Base-by-base conservation (phyloP, 139 green algal species). In the Chlamydomonas urium region DNA sequence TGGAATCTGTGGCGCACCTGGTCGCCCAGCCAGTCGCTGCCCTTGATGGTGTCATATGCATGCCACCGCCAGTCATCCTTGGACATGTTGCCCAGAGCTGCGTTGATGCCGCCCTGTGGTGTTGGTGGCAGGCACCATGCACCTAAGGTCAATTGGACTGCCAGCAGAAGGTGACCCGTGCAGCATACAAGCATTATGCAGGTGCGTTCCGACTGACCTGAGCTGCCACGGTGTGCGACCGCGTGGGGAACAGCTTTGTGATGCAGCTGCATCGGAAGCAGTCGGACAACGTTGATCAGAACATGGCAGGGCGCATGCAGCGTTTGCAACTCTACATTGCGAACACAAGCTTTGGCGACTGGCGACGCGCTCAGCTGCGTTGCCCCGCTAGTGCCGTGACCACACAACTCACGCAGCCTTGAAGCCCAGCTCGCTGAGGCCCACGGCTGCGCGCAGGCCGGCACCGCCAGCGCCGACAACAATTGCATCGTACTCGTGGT, bases 31-130 rank as follows among this genome's bases (percentile, higher is more conserved):
- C 95, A 99, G 87, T 99, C 96, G 61, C 82, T 92, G 73, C 96
- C 96, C 86, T 99, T 99, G 78, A 99, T 90, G 0, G 96, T 99
- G 80, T 99, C 96, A 72, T 99, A 99, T 10, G 96, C 96, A 73
- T 99, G 96, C 96, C 96, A 99, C 24, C 96, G 79, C 96, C 96
- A 99, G 81, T 99, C 93, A 65, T 99, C 96, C 73, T 94, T 80
- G 36, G 85, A 89, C 96, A 99, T 99, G 87, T 99, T 99, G 47
- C 90, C 96, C 4, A 99, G 87, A 0, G 96, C 96, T 2, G 96
- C 95, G 79, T 99, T 99, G 85, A 99, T 99, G 65, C 96, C 96
- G 19, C 92, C 92, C 84, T 99, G 95, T 37, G 29, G n/a, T n/a
- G n/a, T n/a, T n/a, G n/a, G n/a, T n/a, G n/a, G n/a, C n/a, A n/a